Evolutionary conservation across 2,329 filamentous ascomycete species (phyloP), one percentile per base, ranked within the genome.

Genomic region (Pochonia chlamydosporia): DNA sequence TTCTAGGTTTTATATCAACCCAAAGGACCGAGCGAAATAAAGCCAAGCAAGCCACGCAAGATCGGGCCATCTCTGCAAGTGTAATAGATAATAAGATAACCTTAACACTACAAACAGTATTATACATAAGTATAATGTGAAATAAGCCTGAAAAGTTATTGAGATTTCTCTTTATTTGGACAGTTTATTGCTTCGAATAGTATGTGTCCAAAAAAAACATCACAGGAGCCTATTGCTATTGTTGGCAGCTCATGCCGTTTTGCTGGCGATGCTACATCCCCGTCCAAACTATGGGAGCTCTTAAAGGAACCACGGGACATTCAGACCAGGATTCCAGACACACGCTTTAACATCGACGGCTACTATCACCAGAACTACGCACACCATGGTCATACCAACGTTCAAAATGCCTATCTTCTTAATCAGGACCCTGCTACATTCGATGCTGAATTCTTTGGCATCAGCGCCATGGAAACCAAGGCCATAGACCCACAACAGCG

Each of bases 401-500:
- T 56, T 13, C 37, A 35, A 7, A 56, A 52, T 9, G 56, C 57
- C 4, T 63, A 64, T 30, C 57, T 66, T 21, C 43, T 62, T 3
- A 48, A 60, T 8, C 55, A 57, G 6, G 56, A 63, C 44, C 46
- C 61, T 16, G 48, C 55, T 11, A 60, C 58, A 1, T 70, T 70
- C 44, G 67, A 71, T 52, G 28, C 62, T 8, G 46, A 49, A 2
- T 68, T 73, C 51, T 73, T 73, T 52, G 57, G 60, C 16, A 66
- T 72, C 35, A 63, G 56, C 1, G 59, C 63, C 2, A 48, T 61
- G 13, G 70, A 73, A 46, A 66, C 66, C 11, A 56, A 57, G 30
- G 58, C 53, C 24, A 60, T 71, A 50, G 70, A 74, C 41, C 70
- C 70, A 1, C 69, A 72, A 50, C 67, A 71, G 49, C 58, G 69